Evolutionary conservation across 352 stramenopile species (phyloP).

Genomic region (Phytopythium chamaehyphon): DNA sequence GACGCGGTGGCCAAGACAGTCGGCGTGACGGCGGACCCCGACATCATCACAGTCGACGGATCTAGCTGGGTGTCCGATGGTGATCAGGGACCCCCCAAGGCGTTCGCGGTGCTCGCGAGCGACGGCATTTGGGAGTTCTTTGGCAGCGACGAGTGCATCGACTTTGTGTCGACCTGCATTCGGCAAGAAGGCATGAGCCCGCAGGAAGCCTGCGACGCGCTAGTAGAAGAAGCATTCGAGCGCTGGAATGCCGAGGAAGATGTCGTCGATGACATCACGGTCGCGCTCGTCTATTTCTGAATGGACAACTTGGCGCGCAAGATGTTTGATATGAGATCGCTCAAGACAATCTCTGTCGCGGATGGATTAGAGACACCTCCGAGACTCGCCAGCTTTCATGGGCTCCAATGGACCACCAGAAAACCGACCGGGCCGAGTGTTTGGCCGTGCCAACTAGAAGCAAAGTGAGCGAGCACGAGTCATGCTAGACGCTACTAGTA

Average conservation of each 20-base stretch:
- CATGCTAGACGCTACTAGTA: too few species aligned
- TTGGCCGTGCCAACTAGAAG: too few species aligned
- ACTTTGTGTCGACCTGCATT: slow-evolving; percentile 55
- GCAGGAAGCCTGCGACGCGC: slow-evolving; percentile 60
- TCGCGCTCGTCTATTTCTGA: slow-evolving; percentile 64
- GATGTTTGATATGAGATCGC: too few species aligned
- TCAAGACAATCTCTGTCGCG: too few species aligned
- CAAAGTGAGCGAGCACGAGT: too few species aligned
- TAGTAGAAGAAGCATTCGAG: slow-evolving; percentile 63
- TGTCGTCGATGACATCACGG: slow-evolving; percentile 82
- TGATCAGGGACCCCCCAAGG: slow-evolving; percentile 18
- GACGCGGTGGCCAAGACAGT: slow-evolving; percentile 77
- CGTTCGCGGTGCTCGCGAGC: slow-evolving; percentile 71
- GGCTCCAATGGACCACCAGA: too few species aligned
- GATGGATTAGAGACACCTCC: too few species aligned
- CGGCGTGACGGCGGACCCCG: slow-evolving; percentile 67
- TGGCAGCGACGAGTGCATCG: slow-evolving; percentile 62
- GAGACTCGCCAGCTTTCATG: too few species aligned
- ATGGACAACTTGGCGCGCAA: neutral
- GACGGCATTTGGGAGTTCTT: slow-evolving; percentile 88
- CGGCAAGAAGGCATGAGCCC: slow-evolving; percentile 36
- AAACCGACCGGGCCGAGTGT: too few species aligned
- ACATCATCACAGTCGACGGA: slow-evolving; percentile 45
- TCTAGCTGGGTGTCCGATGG: slow-evolving; percentile 17
- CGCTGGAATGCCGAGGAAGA: slow-evolving; percentile 80